Base-by-base conservation (phyloP, 371 early-diverging fungal genomes). In the Actinomucor elegans region DNA sequence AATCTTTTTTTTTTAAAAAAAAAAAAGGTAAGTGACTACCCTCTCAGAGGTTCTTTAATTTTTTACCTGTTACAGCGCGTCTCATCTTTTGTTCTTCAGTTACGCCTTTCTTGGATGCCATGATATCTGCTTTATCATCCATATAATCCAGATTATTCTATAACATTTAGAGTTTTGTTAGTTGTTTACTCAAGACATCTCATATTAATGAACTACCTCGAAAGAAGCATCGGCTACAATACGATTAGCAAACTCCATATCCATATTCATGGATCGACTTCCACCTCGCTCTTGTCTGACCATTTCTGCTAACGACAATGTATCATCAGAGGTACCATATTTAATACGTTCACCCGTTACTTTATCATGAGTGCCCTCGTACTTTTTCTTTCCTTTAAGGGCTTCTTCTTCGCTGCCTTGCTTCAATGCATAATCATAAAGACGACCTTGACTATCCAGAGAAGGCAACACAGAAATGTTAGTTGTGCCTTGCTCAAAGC, bases 91-190 rank as follows among this genome's bases (percentile, higher is more conserved):
- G 85, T 31, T 88, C 70, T 23, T 73, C 81, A n/a, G 76, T 76
- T 51, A 72, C 69, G 17, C 81, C 79, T 45, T 78, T 75, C 21
- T 75, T 76, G 36, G 79, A 64, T 0, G 92, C 84, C 52, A 95
- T 77, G n/a, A 79, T 78, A 55, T 94, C 94, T 2, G 87, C 83
- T 21, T 90, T 83, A 15, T 95, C 97, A 66, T 96, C 96, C 84
- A 94, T 82, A 48, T 96, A 94, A 48, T 96, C 97, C n/a, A 82
- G 57, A 45, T 86, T 83, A 60, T 88, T 83, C 73, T 83, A 69
- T n/a, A n/a, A n/a, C n/a, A 5, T 41, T 5, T 3, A 24, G 27
- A 33, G 26, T 34, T 33, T 31, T n/a, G n/a, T n/a, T n/a, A n/a
- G n/a, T n/a, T n/a, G n/a, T n/a, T n/a, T n/a, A n/a, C n/a, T n/a